Base-by-base conservation (phyloP, 164 flowering plant genomes). In the Taxillus chinensis region DNA sequence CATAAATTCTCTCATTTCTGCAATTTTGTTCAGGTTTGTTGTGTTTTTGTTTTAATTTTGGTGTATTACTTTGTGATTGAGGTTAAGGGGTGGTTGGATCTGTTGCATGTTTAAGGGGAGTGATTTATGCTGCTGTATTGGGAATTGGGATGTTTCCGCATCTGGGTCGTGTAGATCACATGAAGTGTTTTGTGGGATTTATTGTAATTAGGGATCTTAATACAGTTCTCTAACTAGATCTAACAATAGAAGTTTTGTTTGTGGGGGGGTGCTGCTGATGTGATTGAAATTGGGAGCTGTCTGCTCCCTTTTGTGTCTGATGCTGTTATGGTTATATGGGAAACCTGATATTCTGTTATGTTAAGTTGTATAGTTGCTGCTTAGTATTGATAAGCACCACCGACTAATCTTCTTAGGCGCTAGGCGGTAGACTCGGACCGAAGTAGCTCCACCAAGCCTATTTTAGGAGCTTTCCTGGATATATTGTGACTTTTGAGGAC, bases 21-120 rank as follows among this genome's bases (percentile, higher is more conserved):
- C 61, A 45, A 46, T 64, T 41, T 9, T 14, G 5, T 17, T 17
- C 65, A 54, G 64, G 68, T 70, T 65, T 50, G 68, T 1, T 45
- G 3, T 55, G 1, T 69, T 7, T 16, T 5, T 42, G 12, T 10
- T 48, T 61, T 49, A 5, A 27, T 1, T 39, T 16, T n/a, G 5
- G 3, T 45, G 42, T 10, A 54, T 7, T 4, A 12, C 59, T 65
- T 41, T 39, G 41, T 50, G 45, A 39, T 59, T 46, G 41, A 0
- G 48, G 2, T 41, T 63, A 5, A 1, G 58, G 50, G 66, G 66
- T 67, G 2, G 57, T 65, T 62, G 54, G 74, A 76, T 76, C 76
- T 61, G 67, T 52, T 54, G 8, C 3, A 14, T 5, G 11, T 57
- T n/a, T 48, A 5, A 55, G 17, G 42, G 4, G 16, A 17, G 41